These are phyloP conservation scores for Auricularia sp. DNA, from an alignment of 768 basidiomycete species.

Conservation along the genomic window DNA sequence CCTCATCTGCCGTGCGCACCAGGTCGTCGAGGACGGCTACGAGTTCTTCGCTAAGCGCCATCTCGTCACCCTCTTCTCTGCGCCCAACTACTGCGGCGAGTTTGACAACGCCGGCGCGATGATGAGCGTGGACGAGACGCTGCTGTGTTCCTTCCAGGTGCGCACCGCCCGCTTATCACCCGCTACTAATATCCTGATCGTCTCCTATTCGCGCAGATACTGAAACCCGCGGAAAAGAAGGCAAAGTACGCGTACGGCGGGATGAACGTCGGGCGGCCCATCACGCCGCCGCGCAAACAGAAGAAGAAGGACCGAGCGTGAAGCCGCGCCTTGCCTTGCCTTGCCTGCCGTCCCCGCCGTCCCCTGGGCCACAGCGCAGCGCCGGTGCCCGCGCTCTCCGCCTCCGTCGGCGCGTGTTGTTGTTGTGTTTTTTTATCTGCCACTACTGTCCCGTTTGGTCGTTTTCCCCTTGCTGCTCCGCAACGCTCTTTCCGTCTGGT, in stretches of 20 bases:
- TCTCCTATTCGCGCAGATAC: slow-evolving; percentile 45
- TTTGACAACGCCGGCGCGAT: slow-evolving; percentile 99
- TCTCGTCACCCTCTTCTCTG: slow-evolving; percentile 92
- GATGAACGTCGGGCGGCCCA: slow-evolving; percentile 60
- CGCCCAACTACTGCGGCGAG: slow-evolving; percentile 91
- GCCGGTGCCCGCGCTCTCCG: too few relatives aligned
- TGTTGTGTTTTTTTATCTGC: too few relatives aligned
- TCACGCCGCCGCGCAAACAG: slow-evolving; percentile 93
- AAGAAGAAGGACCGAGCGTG: slow-evolving; percentile 72
- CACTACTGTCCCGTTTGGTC: too few relatives aligned
- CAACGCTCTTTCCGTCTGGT: too few relatives aligned
- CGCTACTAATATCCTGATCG: too few relatives aligned
- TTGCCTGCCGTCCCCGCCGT: too few relatives aligned
- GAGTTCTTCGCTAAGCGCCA: slow-evolving; percentile 98
- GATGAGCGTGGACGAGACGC: slow-evolving; percentile 98
- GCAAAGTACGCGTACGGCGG: slow-evolving; percentile 83
- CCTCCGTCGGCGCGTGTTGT: too few relatives aligned
- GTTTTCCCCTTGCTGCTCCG: too few relatives aligned
- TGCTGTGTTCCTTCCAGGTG: slow-evolving; percentile 97
- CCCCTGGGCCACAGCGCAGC: too few relatives aligned
- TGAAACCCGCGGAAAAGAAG: slow-evolving; percentile 99
- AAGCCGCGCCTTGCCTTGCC: background rate
- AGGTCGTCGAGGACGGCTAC: slow-evolving; percentile 94
- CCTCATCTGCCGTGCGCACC: slow-evolving; percentile 91
- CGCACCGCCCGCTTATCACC: slow-evolving; percentile 9